Evolutionary conservation across 345 rosid species (phyloP).

Genomic region (Microthlaspi erraticum): DNA sequence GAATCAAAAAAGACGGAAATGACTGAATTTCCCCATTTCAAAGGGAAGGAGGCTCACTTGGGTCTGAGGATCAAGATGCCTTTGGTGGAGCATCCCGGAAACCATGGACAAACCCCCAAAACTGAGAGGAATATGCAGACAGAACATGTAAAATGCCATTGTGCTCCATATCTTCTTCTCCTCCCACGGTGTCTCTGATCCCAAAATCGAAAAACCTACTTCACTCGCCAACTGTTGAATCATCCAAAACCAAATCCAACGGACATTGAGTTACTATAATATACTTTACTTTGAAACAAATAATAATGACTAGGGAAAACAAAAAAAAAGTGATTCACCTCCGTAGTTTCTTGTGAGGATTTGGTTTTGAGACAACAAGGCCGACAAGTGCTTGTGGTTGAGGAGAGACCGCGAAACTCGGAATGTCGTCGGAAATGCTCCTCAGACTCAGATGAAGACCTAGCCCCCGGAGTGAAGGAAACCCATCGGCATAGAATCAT

Average conservation of each 20-base stretch:
- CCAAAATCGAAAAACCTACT: constrained; percentile 63
- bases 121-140: constrained; percentile 83
- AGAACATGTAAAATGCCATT: constrained; percentile 72
- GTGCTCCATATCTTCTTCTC: constrained; percentile 67
- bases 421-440: background rate
- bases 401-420: constrained; percentile 24
- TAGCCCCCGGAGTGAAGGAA: constrained; percentile 33
- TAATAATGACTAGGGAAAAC: background rate
- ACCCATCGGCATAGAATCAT: constrained; percentile 34
- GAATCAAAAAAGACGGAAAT: background rate
- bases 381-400: constrained; percentile 7
- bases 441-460: background rate
- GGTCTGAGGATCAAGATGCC: constrained; percentile 77
- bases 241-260: background rate
- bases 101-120: constrained; percentile 79
- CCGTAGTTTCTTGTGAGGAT: constrained; percentile 4
- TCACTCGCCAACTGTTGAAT: constrained; percentile 33
- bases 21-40: background rate
- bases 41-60: constrained; percentile 56
- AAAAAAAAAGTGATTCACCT: constrained; percentile 1
- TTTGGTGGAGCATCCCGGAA: constrained; percentile 57
- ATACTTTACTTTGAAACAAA: no score
- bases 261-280: background rate
- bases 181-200: constrained; percentile 73
- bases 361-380: constrained; percentile 29